Evolutionary conservation across 352 stramenopile genomes (phyloP), one percentile per base, ranked within the genome.

Genomic region (Phytophthora cajani): DNA sequence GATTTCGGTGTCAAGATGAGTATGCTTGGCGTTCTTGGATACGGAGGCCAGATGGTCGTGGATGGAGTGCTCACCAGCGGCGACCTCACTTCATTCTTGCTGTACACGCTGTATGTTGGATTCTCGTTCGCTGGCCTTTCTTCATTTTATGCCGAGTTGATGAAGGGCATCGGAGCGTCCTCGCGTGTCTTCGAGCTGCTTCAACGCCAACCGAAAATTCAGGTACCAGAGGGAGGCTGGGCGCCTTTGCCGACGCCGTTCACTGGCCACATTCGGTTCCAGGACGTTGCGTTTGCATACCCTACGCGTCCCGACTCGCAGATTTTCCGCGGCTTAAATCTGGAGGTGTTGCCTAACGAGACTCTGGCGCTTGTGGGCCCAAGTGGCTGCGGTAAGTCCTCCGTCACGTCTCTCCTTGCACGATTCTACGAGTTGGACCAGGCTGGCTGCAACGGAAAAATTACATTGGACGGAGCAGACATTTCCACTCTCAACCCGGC

Each of bases 91-190:
- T 95, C 93, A 1, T 98, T 98, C 79, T 71, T 98, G 61, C 85
- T 98, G 62, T 98, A 98, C 74, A 94, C 94, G 19, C 81, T 98
- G 40, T 96, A 97, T 51, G 94, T 98, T 17, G 93, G 92, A 7
- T 89, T 90, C 60, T 92, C 82, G 10, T 89, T 98, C 38, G 91
- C 85, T n/a, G 86, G 87, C 17, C 69, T 99, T 44, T 98, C 91
- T 11, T 93, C 87, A 7, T 97, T 97, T 30, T 99, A 98, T 74
- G 89, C 91, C n/a, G 85, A 91, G 65, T 46, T 87, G 52, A 97
- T 98, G 78, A 97, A 97, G 68, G 91, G 90, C 12, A 87, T 98
- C 17, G 93, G 93, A 47, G 92, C 95, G 2, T 95, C 90, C 4
- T 79, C 84, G 38, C 88, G 94, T 25, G 84, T 98, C 27, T 98